These are phyloP conservation scores for Telfairia occidentalis DNA, from an alignment of 331 rosid species.

Conservation along the genomic window DNA sequence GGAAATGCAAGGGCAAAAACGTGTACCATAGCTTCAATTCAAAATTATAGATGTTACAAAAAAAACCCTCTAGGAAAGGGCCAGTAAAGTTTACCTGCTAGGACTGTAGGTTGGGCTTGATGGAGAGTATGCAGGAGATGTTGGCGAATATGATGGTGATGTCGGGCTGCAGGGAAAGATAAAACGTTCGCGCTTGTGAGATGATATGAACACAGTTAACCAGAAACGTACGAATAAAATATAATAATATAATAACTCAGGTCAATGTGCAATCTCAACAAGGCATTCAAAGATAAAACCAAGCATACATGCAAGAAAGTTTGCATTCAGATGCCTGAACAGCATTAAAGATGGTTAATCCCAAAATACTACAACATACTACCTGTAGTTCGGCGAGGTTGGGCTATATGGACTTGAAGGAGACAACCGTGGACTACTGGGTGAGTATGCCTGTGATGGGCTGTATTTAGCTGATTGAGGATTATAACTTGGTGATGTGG, in stretches of 20 bases:
- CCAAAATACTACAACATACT: conserved; percentile 8
- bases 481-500: conserved; percentile 65
- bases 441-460: conserved; percentile 89
- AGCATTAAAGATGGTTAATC: background rate
- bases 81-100: conserved; percentile 51
- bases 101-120: conserved; percentile 97
- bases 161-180: conserved; percentile 61
- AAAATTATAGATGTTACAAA: background rate
- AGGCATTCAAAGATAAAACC: background rate
- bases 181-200: background rate
- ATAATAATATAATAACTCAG: background rate
- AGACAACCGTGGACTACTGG: conserved; percentile 92
- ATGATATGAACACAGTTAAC: conserved; percentile 1
- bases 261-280: background rate
- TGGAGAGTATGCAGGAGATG: conserved; percentile 93
- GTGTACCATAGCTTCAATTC: background rate
- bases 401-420: conserved; percentile 96
- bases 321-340: background rate
- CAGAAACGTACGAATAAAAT: conserved; percentile 1
- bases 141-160: conserved; percentile 93
- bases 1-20: background rate
- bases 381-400: conserved; percentile 87
- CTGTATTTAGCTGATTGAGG: conserved; percentile 97
- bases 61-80: background rate
- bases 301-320: background rate